phyloP scores from a whole-genome alignment of 805 yeast species.

The Priceomyces medius region DNA sequence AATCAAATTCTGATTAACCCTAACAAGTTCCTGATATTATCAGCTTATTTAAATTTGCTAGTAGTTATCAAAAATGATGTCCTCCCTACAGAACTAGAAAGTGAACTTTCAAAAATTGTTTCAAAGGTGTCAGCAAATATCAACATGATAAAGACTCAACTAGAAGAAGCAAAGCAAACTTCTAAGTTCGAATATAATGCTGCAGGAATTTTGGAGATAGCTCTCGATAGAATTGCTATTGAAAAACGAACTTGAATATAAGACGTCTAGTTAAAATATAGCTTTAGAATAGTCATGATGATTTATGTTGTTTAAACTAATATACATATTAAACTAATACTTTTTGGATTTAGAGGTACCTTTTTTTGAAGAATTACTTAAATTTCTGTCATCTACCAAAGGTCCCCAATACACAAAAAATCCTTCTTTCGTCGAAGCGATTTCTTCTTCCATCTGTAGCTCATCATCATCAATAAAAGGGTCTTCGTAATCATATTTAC shows the following conservation, averaged over 20 bases:
- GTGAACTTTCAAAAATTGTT: conserved; percentile 15
- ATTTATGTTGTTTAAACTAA: conserved; percentile 1
- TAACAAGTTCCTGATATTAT: conserved; percentile 40
- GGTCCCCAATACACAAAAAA: conserved; percentile 96
- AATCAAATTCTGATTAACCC: conserved; percentile 16
- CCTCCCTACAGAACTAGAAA: conserved; percentile 13
- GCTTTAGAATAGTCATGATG: background rate
- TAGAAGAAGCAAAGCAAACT: conserved; percentile 5
- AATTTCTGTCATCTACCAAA: conserved; percentile 53
- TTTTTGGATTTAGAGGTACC: conserved; percentile 27
- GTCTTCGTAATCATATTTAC: conserved; percentile 88
- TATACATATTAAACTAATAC: conserved; percentile 6
- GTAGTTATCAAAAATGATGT: conserved; percentile 28
- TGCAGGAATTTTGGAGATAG: conserved; percentile 31
- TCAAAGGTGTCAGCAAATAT: conserved; percentile 15
- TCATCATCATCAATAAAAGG: conserved; percentile 97
- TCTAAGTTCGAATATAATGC: conserved; percentile 25
- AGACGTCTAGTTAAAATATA: background rate
- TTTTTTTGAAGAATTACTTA: conserved; percentile 20
- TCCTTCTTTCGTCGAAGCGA: conserved; percentile 91
- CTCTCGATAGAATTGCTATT: conserved; percentile 31
- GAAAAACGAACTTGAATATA: conserved; percentile 2
- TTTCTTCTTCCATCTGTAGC: conserved; percentile 86
- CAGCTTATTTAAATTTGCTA: conserved; percentile 58
- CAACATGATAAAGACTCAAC: conserved; percentile 14